These are phyloP conservation scores for Microstegium vimineum DNA, from an alignment of 176 grass and related monocot genomes.

Conservation along the genomic window DNA sequence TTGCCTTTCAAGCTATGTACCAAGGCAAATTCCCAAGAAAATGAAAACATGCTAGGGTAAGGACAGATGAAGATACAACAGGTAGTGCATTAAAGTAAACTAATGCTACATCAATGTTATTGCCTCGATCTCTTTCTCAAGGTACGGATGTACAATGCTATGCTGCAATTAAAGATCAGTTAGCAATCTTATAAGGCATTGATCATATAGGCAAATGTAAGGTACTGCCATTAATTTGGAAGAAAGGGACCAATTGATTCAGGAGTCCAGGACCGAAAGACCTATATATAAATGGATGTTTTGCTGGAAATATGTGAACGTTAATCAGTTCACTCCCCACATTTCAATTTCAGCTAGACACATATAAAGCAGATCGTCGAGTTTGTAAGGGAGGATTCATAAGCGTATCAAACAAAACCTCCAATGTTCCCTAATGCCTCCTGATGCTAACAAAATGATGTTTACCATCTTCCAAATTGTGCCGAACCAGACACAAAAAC, in stretches of 20 bases:
- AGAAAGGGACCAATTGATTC: constrained; percentile 3
- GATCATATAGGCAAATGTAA: constrained; percentile 21
- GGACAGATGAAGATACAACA: neutral
- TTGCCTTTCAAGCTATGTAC: neutral
- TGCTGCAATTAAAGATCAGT: neutral
- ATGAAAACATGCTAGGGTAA: neutral
- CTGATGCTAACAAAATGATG: neutral
- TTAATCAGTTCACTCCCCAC: neutral
- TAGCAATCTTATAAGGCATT: neutral
- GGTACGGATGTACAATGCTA: neutral
- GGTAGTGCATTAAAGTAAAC: neutral
- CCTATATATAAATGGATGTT: neutral
- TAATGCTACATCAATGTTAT: neutral
- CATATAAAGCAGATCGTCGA: neutral
- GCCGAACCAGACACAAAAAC: neutral
- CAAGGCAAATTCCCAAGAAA: neutral
- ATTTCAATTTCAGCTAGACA: neutral
- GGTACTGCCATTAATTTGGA: neutral
- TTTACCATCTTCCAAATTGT: neutral
- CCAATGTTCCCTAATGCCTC: neutral
- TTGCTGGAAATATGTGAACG: neutral
- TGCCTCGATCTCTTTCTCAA: neutral
- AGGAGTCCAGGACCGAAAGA: neutral
- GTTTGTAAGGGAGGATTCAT: neutral
- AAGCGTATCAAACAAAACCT: neutral